Percentiles rank a stretch among this genome's conserved stretches.
These are phyloP conservation scores for Larix kaempferi DNA, from an alignment of 75 land plant genomes.

Conservation along the genomic window DNA sequence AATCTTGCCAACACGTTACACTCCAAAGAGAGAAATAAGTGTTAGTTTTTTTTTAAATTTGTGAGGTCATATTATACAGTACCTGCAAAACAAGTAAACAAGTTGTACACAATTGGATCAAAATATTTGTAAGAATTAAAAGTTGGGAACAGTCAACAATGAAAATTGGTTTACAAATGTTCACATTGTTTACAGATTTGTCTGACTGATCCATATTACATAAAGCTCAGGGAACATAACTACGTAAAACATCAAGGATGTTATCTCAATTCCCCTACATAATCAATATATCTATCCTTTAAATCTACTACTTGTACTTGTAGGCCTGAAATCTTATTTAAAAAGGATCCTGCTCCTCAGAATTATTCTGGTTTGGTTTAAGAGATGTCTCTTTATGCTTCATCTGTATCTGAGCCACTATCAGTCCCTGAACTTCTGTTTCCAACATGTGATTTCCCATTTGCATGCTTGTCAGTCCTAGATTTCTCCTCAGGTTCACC, in stretches of 20 bases:
- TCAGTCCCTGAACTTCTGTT: slow-evolving; percentile 11
- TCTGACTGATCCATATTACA: not conserved
- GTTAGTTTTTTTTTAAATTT: not conserved
- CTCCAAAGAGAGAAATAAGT: not conserved
- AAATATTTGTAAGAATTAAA: not conserved
- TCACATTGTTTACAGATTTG: not conserved
- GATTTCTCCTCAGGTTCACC: slow-evolving; percentile 13
- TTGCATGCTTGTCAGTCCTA: slow-evolving; percentile 5
- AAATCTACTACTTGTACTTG: not conserved
- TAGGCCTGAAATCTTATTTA: slow-evolving; percentile 3
- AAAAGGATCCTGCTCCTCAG: slow-evolving; percentile 6
- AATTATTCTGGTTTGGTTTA: not conserved
- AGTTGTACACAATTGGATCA: not conserved
- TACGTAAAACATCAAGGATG: not conserved
- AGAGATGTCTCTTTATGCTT: not conserved
- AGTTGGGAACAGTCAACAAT: not conserved
- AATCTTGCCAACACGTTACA: not conserved
- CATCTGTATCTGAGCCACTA: slow-evolving; percentile 9
- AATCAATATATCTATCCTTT: slow-evolving; percentile 1
- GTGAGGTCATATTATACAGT: not conserved
- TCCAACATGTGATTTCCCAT: slow-evolving; percentile 10
- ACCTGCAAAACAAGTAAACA: not conserved
- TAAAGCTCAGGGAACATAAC: not conserved
- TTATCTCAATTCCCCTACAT: not conserved
- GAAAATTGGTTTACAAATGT: slow-evolving; percentile 1